Conservation (phyloP, 116 monocot genomes). For the Cymodocea nodosa region DNA sequence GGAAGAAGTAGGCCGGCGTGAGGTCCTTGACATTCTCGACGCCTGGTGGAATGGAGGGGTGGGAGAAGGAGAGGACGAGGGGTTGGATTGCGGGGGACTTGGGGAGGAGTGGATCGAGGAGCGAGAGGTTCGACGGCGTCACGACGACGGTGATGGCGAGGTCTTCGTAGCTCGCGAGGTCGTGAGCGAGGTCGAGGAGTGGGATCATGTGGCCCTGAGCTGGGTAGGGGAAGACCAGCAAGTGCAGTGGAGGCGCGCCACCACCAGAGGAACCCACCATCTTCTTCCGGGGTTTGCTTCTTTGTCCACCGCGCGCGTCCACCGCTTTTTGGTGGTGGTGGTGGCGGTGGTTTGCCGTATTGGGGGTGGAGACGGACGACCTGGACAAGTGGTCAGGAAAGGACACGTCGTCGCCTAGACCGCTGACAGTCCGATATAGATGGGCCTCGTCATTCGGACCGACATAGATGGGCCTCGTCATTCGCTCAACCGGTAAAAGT, state of each 20-base stretch:
- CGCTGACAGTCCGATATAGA: too few relatives aligned
- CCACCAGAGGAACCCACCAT: too few relatives aligned
- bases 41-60: conserved; percentile 16
- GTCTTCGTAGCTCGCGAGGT: conserved; percentile 15
- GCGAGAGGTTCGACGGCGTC: conserved; percentile 31
- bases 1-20: not conserved
- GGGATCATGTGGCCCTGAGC: conserved; percentile 31
- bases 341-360: too few relatives aligned
- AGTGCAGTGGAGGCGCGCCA: conserved; percentile 1
- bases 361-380: too few relatives aligned
- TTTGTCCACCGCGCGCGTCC: too few relatives aligned
- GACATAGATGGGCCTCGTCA: too few relatives aligned
- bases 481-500: too few relatives aligned
- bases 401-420: too few relatives aligned
- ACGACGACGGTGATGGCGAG: conserved; percentile 33
- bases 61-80: conserved; percentile 30
- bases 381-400: too few relatives aligned
- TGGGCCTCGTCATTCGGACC: too few relatives aligned
- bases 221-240: conserved; percentile 14
- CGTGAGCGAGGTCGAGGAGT: conserved; percentile 23
- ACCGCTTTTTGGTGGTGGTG: too few relatives aligned
- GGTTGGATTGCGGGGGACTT: conserved; percentile 16
- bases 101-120: conserved; percentile 29
- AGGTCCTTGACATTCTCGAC: conserved; percentile 21
- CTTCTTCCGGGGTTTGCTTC: too few relatives aligned